phyloP scores from a whole-genome alignment of 2,329 filamentous ascomycete genomes.

The Paraphoma chrysanthemicola region DNA sequence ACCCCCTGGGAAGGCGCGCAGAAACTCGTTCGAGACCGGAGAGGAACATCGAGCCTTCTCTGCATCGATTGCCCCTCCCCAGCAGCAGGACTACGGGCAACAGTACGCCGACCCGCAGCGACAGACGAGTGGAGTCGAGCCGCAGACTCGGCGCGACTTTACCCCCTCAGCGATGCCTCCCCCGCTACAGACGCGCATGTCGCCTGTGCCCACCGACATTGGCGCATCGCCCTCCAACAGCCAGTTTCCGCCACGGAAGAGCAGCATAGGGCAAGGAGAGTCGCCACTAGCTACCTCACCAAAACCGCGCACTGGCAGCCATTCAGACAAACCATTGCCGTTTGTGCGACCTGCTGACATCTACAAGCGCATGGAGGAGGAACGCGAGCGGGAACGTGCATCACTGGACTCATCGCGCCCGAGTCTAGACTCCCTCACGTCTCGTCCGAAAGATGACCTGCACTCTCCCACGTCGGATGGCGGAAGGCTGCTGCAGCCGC shows the following conservation, averaged over 20 bases:
- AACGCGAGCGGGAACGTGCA: constrained; percentile 63
- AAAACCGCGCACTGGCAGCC: constrained; percentile 36
- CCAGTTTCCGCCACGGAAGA: constrained; percentile 67
- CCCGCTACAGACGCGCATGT: constrained; percentile 55
- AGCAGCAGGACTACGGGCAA: constrained; percentile 21
- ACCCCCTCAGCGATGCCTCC: constrained; percentile 60
- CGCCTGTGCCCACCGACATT: constrained; percentile 45
- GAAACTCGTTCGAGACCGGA: constrained; percentile 62
- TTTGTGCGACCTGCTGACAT: constrained; percentile 79
- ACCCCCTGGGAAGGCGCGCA: constrained; percentile 38
- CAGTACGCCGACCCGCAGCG: constrained; percentile 21
- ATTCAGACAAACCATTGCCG: constrained; percentile 61
- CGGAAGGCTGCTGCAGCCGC: constrained; percentile 34
- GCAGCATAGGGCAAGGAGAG: constrained; percentile 61
- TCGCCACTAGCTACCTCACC: constrained; percentile 33
- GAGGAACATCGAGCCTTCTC: constrained; percentile 62
- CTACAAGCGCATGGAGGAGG: constrained; percentile 74
- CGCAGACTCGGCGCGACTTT: constrained; percentile 56
- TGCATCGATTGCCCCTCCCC: constrained; percentile 30
- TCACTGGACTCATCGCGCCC: constrained; percentile 65
- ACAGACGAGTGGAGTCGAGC: constrained; percentile 37
- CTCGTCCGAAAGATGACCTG: constrained; percentile 29
- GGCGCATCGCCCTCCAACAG: constrained; percentile 39
- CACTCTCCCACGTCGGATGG: constrained; percentile 27
- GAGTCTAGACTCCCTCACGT: constrained; percentile 60